These are phyloP conservation scores for Ustilago shanxiensis DNA, from an alignment of 1,284 basidiomycete species.

Conservation along the genomic window DNA sequence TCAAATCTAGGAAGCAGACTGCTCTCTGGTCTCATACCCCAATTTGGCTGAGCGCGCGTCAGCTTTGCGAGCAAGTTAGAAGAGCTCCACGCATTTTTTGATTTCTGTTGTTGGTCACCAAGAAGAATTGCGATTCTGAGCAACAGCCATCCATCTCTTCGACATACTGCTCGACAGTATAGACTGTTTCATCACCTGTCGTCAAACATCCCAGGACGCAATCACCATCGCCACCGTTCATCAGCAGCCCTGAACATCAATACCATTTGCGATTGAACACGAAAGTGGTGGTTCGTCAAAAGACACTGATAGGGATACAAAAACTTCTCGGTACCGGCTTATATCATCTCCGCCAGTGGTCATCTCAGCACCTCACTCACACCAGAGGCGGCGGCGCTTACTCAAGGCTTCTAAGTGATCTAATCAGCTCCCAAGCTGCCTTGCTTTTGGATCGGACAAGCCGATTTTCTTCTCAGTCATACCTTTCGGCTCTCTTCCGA, in stretches of 20 bases:
- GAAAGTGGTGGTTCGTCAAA: too few relatives aligned
- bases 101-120: too few relatives aligned
- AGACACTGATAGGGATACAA: too few relatives aligned
- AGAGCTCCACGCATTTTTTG: background rate
- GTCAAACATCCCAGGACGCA: background rate
- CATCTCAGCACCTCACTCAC: too few relatives aligned
- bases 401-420: too few relatives aligned
- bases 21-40: background rate
- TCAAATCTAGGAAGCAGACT: slow-evolving; percentile 1
- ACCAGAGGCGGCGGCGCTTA: too few relatives aligned
- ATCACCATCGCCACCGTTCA: background rate
- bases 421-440: too few relatives aligned
- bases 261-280: too few relatives aligned
- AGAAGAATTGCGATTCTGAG: too few relatives aligned
- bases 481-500: background rate
- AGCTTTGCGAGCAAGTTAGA: background rate
- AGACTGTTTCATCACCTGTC: background rate
- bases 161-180: background rate
- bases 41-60: too few relatives aligned
- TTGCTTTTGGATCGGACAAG: background rate
- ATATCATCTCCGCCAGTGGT: too few relatives aligned
- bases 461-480: background rate
- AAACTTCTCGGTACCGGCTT: background rate
- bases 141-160: slow-evolving; percentile 5
- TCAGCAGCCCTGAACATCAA: too few relatives aligned